Evolutionary conservation across 176 grass and related monocot species (phyloP).

Genomic region (Thalia dealbata): DNA sequence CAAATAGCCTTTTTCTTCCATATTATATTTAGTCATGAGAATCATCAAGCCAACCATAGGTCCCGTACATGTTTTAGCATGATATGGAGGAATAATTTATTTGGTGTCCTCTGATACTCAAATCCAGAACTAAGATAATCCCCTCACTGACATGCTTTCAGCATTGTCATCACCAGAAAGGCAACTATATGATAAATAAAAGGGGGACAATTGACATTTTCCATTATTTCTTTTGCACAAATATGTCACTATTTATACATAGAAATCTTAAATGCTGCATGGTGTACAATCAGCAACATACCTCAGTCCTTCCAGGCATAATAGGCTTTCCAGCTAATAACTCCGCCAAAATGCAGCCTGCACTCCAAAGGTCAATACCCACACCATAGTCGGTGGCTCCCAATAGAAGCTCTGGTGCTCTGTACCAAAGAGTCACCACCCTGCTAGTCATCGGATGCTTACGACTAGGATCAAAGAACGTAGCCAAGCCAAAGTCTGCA

Average conservation of each 20-base stretch:
- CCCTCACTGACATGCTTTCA: neutral
- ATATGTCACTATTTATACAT: no score
- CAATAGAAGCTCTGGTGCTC: conserved; percentile 20
- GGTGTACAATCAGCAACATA: neutral
- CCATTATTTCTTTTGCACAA: neutral
- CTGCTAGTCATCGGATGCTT: conserved; percentile 20
- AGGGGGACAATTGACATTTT: neutral
- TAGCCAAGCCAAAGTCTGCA: conserved; percentile 20
- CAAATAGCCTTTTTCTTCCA: neutral
- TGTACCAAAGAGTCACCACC: conserved; percentile 22
- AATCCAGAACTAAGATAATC: neutral
- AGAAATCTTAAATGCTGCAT: neutral
- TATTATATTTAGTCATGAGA: neutral
- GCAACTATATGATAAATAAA: neutral
- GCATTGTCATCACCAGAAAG: neutral
- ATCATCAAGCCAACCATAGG: neutral
- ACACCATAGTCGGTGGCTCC: conserved; percentile 17
- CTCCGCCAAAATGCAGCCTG: conserved; percentile 18
- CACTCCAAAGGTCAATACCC: conserved; percentile 20
- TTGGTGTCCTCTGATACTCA: neutral
- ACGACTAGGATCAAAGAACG: conserved; percentile 9
- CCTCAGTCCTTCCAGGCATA: conserved; percentile 19
- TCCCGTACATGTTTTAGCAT: neutral
- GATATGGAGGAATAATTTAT: neutral
- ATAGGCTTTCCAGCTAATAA: conserved; percentile 18